Conservation (phyloP, 768 basidiomycete species). For the Leccinellum albellum region DNA sequence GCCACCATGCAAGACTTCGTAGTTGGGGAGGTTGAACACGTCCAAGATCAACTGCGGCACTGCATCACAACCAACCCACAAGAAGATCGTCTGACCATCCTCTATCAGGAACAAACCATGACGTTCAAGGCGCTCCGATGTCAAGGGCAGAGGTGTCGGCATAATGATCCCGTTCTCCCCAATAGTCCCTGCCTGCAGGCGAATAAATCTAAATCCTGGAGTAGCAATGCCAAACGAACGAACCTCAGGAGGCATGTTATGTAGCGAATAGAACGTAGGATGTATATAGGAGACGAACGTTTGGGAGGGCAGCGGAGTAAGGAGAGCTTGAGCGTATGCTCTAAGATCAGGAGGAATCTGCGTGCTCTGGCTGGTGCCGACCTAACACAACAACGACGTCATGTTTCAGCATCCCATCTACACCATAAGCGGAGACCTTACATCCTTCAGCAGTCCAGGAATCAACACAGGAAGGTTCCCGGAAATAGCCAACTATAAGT, state of each 20-base stretch:
- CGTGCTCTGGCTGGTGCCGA: conserved; percentile 91
- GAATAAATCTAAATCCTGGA: neutral
- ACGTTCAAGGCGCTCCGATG: conserved; percentile 91
- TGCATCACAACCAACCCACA: conserved; percentile 97
- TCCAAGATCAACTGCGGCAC: conserved; percentile 94
- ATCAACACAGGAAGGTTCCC: conserved; percentile 90
- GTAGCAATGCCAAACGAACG: conserved; percentile 10
- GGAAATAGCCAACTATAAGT: conserved; percentile 86
- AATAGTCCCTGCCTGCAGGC: conserved; percentile 78
- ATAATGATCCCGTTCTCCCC: conserved; percentile 86
- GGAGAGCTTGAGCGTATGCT: conserved; percentile 88
- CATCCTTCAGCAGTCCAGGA: conserved; percentile 92
- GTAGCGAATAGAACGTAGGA: conserved; percentile 91
- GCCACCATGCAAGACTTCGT: conserved; percentile 87
- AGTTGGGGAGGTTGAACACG: conserved; percentile 86
- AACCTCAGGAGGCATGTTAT: conserved; percentile 94
- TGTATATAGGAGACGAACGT: conserved; percentile 90
- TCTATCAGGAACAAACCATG: conserved; percentile 97
- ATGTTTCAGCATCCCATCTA: neutral
- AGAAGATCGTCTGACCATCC: conserved; percentile 95
- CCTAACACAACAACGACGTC: conserved; percentile 39
- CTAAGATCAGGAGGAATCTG: conserved; percentile 96
- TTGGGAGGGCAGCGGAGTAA: conserved; percentile 90
- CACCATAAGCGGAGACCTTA: conserved; percentile 35
- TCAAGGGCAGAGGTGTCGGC: conserved; percentile 84